Evolutionary conservation across 441 rosid genomes (phyloP).

Genomic region (Arabidopsis hybrid): DNA sequence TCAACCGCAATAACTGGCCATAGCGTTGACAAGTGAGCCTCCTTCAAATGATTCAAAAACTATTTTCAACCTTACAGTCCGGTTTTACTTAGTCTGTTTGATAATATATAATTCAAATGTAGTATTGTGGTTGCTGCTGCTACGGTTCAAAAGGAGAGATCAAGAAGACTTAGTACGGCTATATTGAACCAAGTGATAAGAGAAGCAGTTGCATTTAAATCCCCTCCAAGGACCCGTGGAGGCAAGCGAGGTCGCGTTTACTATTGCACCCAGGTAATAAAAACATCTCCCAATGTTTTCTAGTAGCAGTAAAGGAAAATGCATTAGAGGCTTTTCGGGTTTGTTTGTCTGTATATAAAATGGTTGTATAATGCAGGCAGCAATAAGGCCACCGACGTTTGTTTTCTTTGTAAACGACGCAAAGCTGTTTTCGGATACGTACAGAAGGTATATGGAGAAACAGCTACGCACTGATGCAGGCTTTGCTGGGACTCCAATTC

Average conservation of each 20-base stretch:
- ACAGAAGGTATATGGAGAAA: constrained; percentile 93
- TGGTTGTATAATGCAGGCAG: constrained; percentile 69
- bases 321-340: background rate
- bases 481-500: constrained; percentile 91
- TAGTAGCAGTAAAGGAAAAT: background rate
- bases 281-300: background rate
- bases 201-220: constrained; percentile 89
- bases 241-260: constrained; percentile 92
- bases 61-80: background rate
- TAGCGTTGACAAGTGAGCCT: constrained; percentile 82
- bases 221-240: constrained; percentile 94
- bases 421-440: constrained; percentile 87
- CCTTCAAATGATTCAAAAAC: background rate
- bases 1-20: constrained; percentile 90
- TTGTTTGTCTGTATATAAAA: constrained; percentile 3
- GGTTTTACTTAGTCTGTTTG: constrained; percentile 18
- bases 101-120: constrained; percentile 28
- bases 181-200: constrained; percentile 82
- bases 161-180: constrained; percentile 87
- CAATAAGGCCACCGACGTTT: constrained; percentile 91
- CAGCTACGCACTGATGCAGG: constrained; percentile 88
- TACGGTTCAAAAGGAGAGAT: constrained; percentile 86
- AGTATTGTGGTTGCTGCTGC: constrained; percentile 86
- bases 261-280: constrained; percentile 86
- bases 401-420: constrained; percentile 95